These are phyloP conservation scores for Saccharomycopsis guyanensis DNA, from an alignment of 805 yeast species.

Conservation along the genomic window DNA sequence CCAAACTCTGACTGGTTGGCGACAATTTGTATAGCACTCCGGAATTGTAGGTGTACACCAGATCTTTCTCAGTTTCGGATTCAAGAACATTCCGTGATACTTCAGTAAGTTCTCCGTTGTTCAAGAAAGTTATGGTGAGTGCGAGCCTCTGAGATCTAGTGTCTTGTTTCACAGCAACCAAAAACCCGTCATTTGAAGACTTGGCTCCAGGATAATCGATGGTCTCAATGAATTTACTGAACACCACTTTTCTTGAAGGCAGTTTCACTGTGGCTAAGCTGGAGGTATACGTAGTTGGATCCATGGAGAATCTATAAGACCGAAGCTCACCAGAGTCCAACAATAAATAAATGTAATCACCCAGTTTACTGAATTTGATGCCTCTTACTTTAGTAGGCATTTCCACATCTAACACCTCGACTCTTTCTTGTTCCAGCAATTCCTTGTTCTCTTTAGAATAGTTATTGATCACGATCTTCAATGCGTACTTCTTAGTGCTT, in stretches of 20 bases:
- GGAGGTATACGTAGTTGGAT: background rate
- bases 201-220: background rate
- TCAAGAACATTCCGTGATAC: background rate
- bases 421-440: background rate
- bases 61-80: background rate
- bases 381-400: slow-evolving; percentile 1
- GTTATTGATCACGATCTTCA: slow-evolving; percentile 13
- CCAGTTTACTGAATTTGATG: slow-evolving; percentile 11
- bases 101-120: slow-evolving; percentile 9
- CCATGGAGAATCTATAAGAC: slow-evolving; percentile 1
- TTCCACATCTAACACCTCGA: slow-evolving; percentile 4
- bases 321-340: slow-evolving; percentile 5
- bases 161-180: background rate
- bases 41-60: slow-evolving; percentile 6
- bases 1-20: background rate
- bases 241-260: background rate
- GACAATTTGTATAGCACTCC: slow-evolving; percentile 11
- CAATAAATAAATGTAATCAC: slow-evolving; percentile 5
- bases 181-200: slow-evolving; percentile 11
- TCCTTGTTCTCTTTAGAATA: background rate
- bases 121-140: background rate
- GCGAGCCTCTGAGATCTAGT: background rate
- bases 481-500: slow-evolving; percentile 9
- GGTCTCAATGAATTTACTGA: background rate
- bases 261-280: background rate